Evolutionary conservation across 2,329 filamentous ascomycete species (phyloP), one percentile per base, ranked within the genome.

Genomic region (Pseudofabraea citricarpa): DNA sequence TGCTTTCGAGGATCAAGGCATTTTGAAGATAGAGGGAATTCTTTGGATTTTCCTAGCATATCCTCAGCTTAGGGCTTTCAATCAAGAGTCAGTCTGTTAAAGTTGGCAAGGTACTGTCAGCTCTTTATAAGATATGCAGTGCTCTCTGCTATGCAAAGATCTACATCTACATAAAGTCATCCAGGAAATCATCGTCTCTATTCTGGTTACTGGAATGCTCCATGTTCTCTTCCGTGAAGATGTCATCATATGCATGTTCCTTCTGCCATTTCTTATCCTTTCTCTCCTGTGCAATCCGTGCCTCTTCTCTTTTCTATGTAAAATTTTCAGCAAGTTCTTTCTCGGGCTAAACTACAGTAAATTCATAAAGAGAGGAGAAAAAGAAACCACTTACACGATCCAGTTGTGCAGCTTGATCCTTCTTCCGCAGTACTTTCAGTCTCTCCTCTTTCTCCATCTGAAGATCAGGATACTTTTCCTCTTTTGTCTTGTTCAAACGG

Each of bases 191-290:
- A 47, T 81, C 78, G 50, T 77, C 74, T 12, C 89, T 79, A 59
- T 95, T 82, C 66, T 96, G 87, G 65, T 98, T 98, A 69, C 84
- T 95, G 43, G 81, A 81, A 18, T 65, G 69, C 33, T 81, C 81
- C 70, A 95, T 75, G 56, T 86, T 85, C 45, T 95, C 87, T 42
- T 94, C 89, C 4, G 78, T 81, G 64, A 95, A 90, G 42, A 96
- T 67, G 36, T 95, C 90, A 61, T 97, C 93, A 64, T 98, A 98
- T 2, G 90, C 91, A 67, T 98, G 91, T n/a, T 95, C 90, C 68
- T 93, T 93, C 66, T 95, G 88, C 75, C 83, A 95, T 65, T 94
- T 94, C 68, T 91, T 79, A 66, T 94, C 85, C 65, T 88, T 86
- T 52, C 88, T 77, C 70, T 96, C 88, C 64, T 89, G 84, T 39